These are phyloP conservation scores for Wickerhamiella occidentalis DNA, from an alignment of 805 yeast species.

Conservation along the genomic window DNA sequence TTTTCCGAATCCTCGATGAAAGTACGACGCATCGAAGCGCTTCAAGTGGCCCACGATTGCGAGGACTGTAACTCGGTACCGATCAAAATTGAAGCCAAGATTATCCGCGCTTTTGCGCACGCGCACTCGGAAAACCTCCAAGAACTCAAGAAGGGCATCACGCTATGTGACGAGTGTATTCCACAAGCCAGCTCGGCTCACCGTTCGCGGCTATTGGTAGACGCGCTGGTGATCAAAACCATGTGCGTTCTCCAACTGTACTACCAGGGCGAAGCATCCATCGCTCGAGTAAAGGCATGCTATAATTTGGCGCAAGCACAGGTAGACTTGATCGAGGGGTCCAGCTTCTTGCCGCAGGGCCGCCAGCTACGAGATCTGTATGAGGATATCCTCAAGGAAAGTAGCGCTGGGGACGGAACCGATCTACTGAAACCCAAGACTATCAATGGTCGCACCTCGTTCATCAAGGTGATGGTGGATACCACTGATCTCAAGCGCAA, in stretches of 20 bases:
- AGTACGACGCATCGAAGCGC: slow-evolving; percentile 7
- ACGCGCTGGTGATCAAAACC: neutral
- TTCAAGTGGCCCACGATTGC: slow-evolving; percentile 2
- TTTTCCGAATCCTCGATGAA: slow-evolving; percentile 4
- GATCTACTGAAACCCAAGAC: neutral
- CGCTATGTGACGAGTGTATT: neutral
- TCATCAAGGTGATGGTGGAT: neutral
- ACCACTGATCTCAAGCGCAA: slow-evolving; percentile 7
- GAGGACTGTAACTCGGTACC: slow-evolving; percentile 3
- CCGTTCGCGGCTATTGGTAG: neutral
- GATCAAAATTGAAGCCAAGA: neutral
- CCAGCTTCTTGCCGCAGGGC: neutral
- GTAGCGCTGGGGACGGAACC: neutral
- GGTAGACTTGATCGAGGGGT: neutral
- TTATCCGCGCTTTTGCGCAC: slow-evolving; percentile 2
- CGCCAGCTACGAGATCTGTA: slow-evolving; percentile 1
- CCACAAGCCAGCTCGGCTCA: neutral
- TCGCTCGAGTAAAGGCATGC: neutral
- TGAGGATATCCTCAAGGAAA: slow-evolving; percentile 1
- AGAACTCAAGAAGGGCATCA: neutral
- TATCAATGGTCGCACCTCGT: neutral
- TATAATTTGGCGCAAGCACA: slow-evolving; percentile 1
- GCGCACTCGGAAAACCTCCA: neutral
- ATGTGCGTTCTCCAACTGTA: slow-evolving; percentile 3
- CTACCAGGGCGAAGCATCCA: neutral